A percentile compares a stretch with the other conserved stretches of the same genome.
Evolutionary conservation across 495 filamentous ascomycete genomes (phyloP).

Genomic region (Aspergillus egyptiacus): DNA sequence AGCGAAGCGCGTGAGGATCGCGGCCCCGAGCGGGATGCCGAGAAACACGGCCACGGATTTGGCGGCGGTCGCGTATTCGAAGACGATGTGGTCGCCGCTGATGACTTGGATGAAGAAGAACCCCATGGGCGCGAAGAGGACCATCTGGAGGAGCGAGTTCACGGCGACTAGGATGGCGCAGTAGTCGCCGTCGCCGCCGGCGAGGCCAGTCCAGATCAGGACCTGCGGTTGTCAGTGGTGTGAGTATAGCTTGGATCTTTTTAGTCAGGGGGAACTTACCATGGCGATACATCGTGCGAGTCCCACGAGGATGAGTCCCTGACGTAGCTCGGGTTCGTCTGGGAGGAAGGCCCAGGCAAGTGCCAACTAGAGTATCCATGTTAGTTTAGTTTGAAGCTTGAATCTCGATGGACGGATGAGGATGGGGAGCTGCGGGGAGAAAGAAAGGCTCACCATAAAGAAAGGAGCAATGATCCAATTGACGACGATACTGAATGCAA

Average conservation of each 20-base stretch:
- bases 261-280: conserved; percentile 38
- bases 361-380: conserved; percentile 43
- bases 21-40: conserved; percentile 76
- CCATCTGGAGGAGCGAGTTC: conserved; percentile 82
- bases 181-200: conserved; percentile 74
- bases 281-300: conserved; percentile 79
- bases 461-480: conserved; percentile 89
- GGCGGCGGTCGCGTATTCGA: conserved; percentile 66
- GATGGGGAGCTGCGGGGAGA: not conserved
- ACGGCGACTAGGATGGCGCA: conserved; percentile 86
- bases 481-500: conserved; percentile 68
- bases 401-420: conserved; percentile 45
- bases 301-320: conserved; percentile 73
- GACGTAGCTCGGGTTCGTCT: conserved; percentile 58
- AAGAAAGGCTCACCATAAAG: conserved; percentile 60
- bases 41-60: conserved; percentile 77
- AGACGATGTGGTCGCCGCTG: conserved; percentile 37
- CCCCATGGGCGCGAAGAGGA: conserved; percentile 74
- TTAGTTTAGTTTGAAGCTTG: no score
- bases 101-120: conserved; percentile 73
- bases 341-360: conserved; percentile 79
- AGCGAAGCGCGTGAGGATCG: conserved; percentile 64
- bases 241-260: not conserved
- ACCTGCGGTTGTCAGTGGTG: conserved; percentile 38
- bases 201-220: conserved; percentile 71